phyloP scores from a whole-genome alignment of 495 filamentous ascomycete species.

The Lasiosphaeria hispida region DNA sequence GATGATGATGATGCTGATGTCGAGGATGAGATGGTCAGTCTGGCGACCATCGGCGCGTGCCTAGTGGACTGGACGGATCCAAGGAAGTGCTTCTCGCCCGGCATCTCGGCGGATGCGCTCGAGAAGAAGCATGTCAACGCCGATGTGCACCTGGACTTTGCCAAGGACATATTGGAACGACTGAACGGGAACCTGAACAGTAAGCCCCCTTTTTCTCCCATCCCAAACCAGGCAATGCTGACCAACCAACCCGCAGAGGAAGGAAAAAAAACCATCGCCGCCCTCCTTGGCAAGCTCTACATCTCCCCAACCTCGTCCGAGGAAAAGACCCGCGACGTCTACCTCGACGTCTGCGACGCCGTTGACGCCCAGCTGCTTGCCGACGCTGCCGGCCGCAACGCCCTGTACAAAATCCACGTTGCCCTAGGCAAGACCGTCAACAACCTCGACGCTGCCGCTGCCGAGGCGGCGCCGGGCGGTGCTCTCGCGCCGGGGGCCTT shows the following conservation, averaged over 20 bases:
- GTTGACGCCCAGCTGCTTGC: slow-evolving; percentile 67
- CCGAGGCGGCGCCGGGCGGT: neutral
- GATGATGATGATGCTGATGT: slow-evolving; percentile 79
- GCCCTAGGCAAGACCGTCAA: slow-evolving; percentile 60
- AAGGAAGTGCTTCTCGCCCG: slow-evolving; percentile 74
- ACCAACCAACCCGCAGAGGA: slow-evolving; percentile 52
- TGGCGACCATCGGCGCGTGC: slow-evolving; percentile 71
- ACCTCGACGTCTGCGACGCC: slow-evolving; percentile 59
- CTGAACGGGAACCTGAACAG: slow-evolving; percentile 53
- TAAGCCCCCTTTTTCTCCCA: slow-evolving; percentile 48
- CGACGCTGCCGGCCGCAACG: slow-evolving; percentile 71
- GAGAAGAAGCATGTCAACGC: slow-evolving; percentile 60
- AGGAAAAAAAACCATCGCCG: slow-evolving; percentile 77
- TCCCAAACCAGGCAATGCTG: slow-evolving; percentile 17
- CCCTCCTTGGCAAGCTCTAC: slow-evolving; percentile 79
- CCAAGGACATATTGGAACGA: slow-evolving; percentile 59
- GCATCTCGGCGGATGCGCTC: slow-evolving; percentile 50
- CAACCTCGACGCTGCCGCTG: slow-evolving; percentile 42
- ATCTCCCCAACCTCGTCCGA: slow-evolving; percentile 59
- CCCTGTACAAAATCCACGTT: slow-evolving; percentile 76
- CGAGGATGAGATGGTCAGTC: slow-evolving; percentile 75
- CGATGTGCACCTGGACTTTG: slow-evolving; percentile 67
- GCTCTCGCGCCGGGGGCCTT: slow-evolving; percentile 19
- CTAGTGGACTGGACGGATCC: slow-evolving; percentile 96
- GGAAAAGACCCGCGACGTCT: slow-evolving; percentile 47